phyloP scores from a whole-genome alignment of 257 asterid genomes.

The Solanum dulcamara region DNA sequence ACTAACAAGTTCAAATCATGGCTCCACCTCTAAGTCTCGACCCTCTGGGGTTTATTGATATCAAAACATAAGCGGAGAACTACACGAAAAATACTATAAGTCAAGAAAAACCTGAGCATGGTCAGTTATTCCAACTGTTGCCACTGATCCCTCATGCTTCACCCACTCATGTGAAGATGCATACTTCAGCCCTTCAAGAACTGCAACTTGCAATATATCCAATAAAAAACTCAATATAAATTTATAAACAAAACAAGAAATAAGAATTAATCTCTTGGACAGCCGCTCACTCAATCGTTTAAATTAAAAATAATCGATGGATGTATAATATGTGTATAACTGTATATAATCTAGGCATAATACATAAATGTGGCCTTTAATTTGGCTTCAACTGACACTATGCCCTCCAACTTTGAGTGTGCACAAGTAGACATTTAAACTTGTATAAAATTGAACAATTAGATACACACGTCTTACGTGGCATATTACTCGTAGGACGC shows the following conservation, averaged over 20 bases:
- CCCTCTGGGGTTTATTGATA: neutral
- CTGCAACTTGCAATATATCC: slow-evolving; percentile 21
- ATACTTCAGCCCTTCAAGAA: slow-evolving; percentile 67
- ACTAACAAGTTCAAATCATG: neutral
- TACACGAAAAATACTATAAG: neutral
- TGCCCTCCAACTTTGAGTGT: too few species aligned
- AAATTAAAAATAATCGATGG: neutral
- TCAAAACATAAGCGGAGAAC: neutral
- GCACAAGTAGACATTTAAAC: too few species aligned
- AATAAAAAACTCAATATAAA: neutral
- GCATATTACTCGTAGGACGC: too few species aligned
- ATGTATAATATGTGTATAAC: neutral
- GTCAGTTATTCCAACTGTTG: slow-evolving; percentile 76
- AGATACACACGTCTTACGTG: too few species aligned
- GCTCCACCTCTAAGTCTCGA: too few species aligned
- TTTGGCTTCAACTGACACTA: too few species aligned
- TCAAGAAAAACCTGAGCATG: slow-evolving; percentile 67
- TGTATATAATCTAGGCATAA: neutral
- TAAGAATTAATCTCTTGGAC: neutral
- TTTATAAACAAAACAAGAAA: neutral
- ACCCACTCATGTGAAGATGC: slow-evolving; percentile 90
- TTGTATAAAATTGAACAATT: too few species aligned
- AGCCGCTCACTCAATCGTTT: neutral
- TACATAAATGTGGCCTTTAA: too few species aligned
- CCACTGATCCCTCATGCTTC: slow-evolving; percentile 73